phyloP scores from a whole-genome alignment of 169 alveolate species.

The Haemoproteus tartakovskyi region DNA sequence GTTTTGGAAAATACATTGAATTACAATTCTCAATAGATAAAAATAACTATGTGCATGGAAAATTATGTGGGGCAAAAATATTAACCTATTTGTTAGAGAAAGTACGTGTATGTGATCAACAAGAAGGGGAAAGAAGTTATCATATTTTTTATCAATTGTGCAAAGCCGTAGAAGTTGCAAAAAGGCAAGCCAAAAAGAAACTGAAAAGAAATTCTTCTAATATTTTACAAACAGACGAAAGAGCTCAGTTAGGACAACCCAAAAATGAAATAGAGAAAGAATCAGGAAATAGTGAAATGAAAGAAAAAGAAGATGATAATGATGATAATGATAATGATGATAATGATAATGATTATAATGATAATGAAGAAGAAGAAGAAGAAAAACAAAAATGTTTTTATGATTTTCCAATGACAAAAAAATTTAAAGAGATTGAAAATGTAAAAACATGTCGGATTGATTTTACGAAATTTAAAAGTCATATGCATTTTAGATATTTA shows the following conservation, averaged over 20 bases:
- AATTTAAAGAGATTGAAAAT: constrained; percentile 16
- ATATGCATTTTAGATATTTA: constrained; percentile 49
- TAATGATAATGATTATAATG: neutral
- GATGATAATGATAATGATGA: neutral
- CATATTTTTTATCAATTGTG: constrained; percentile 93
- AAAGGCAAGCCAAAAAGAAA: no score
- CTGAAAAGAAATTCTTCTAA: no score
- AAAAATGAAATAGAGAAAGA: neutral
- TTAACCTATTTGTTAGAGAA: constrained; percentile 87
- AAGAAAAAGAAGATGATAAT: neutral
- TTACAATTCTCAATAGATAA: constrained; percentile 87
- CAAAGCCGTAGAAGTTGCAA: no score
- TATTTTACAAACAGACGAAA: no score
- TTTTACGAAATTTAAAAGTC: constrained; percentile 60
- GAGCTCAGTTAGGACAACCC: neutral
- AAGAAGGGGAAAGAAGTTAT: constrained; percentile 93
- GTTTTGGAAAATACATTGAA: constrained; percentile 97
- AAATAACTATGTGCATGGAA: constrained; percentile 81
- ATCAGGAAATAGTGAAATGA: neutral
- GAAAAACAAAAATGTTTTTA: constrained; percentile 65
- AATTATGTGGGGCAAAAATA: constrained; percentile 35
- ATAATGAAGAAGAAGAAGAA: no score
- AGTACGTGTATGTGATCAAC: constrained; percentile 86
- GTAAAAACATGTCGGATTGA: constrained; percentile 27
- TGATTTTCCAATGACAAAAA: constrained; percentile 45